Evolutionary conservation across 495 filamentous ascomycete species (phyloP).

Genomic region (Thozetella sp.): DNA sequence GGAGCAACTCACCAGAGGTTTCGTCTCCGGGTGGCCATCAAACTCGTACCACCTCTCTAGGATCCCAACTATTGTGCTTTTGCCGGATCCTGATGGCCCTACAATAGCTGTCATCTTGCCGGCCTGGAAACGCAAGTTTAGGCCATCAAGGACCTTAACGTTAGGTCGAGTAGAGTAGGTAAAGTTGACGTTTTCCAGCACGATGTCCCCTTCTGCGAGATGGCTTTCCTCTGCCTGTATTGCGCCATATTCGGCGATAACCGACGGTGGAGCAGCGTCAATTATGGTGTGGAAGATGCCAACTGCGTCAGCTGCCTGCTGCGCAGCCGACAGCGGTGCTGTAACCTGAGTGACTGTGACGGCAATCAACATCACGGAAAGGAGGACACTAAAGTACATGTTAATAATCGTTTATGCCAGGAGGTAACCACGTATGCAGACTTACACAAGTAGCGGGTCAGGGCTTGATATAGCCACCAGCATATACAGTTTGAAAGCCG

Average conservation of each 20-base stretch:
- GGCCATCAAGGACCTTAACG: constrained; percentile 47
- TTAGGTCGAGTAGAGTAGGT: constrained; percentile 62
- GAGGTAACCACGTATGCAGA: constrained; percentile 5
- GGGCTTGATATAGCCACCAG: constrained; percentile 23
- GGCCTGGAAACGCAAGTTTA: constrained; percentile 58
- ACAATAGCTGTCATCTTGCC: constrained; percentile 83
- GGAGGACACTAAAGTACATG: constrained; percentile 46
- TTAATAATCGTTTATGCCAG: not conserved
- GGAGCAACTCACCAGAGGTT: not conserved
- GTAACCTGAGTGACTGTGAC: constrained; percentile 51
- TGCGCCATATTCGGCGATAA: constrained; percentile 44
- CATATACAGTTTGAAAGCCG: constrained; percentile 33
- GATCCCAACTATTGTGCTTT: constrained; percentile 62
- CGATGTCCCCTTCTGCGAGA: constrained; percentile 53
- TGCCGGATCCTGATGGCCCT: constrained; percentile 71
- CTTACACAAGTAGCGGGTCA: constrained; percentile 52
- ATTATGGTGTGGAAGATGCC: constrained; percentile 59
- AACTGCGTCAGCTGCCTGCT: constrained; percentile 53
- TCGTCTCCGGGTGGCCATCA: not conserved
- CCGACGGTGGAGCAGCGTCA: constrained; percentile 49
- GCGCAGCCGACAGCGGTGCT: constrained; percentile 47
- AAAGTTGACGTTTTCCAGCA: constrained; percentile 63
- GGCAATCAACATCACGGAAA: constrained; percentile 58
- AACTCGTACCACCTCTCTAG: constrained; percentile 61
- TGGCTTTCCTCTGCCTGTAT: constrained; percentile 23